These are phyloP conservation scores for Nitzschia sp. DNA, from an alignment of 108 stramenopile species.

Conservation along the genomic window DNA sequence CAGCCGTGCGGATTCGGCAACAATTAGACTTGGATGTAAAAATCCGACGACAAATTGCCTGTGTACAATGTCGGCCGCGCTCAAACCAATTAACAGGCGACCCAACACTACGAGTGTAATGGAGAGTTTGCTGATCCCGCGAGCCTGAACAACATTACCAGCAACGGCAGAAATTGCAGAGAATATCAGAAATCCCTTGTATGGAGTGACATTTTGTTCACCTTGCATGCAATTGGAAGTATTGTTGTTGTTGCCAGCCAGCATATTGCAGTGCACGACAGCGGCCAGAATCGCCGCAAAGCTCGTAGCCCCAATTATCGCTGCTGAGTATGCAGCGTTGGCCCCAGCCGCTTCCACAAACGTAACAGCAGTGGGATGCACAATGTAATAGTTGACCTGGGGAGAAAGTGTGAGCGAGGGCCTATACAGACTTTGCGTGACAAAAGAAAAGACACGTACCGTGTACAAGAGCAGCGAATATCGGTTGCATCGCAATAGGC, in stretches of 20 bases:
- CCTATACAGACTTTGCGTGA: neutral
- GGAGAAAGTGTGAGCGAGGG: constrained; percentile 15
- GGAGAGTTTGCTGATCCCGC: constrained; percentile 45
- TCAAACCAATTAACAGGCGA: constrained; percentile 66
- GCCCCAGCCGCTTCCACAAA: constrained; percentile 45
- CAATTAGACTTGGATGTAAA: constrained; percentile 47
- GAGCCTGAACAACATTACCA: constrained; percentile 62
- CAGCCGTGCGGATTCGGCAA: constrained; percentile 61
- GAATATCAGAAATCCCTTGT: constrained; percentile 42
- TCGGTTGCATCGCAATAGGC: constrained; percentile 26
- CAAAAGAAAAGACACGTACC: constrained; percentile 20
- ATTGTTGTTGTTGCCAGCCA: constrained; percentile 12
- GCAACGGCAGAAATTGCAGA: constrained; percentile 38
- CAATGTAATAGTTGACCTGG: constrained; percentile 74
- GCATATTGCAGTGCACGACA: constrained; percentile 43
- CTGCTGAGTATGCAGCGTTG: constrained; percentile 46
- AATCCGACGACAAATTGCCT: constrained; percentile 61
- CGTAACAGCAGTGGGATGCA: constrained; percentile 62
- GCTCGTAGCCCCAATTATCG: constrained; percentile 64
- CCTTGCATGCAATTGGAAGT: neutral
- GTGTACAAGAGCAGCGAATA: constrained; percentile 29
- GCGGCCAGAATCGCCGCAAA: constrained; percentile 66
- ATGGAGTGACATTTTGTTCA: constrained; percentile 28
- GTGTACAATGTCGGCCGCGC: constrained; percentile 61
- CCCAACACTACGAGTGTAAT: constrained; percentile 60